Evolutionary conservation across 805 yeast species (phyloP).

Genomic region (Metahyphopichia silvanorum): DNA sequence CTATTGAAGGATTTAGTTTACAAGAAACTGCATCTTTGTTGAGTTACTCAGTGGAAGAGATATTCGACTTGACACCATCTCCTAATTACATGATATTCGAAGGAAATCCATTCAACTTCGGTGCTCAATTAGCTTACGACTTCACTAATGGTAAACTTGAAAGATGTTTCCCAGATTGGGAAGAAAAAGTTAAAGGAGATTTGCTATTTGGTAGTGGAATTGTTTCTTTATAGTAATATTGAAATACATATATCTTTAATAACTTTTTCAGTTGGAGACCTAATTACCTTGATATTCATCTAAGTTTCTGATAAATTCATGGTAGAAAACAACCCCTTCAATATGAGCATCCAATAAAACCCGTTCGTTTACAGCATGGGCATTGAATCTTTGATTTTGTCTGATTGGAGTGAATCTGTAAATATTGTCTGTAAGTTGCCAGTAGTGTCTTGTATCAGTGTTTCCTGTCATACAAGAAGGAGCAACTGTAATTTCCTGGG

Average conservation of each 20-base stretch:
- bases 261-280: too few species aligned
- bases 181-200: slow-evolving; percentile 2
- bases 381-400: slow-evolving; percentile 17
- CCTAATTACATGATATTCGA: slow-evolving; percentile 3
- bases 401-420: slow-evolving; percentile 52
- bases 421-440: slow-evolving; percentile 59
- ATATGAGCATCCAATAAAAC: slow-evolving; percentile 54
- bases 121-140: slow-evolving; percentile 3
- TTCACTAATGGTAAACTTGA: slow-evolving; percentile 3
- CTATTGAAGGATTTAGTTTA: slow-evolving; percentile 1
- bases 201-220: not conserved
- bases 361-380: slow-evolving; percentile 65
- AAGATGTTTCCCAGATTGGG: slow-evolving; percentile 2
- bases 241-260: too few species aligned
- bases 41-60: slow-evolving; percentile 1
- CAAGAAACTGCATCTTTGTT: slow-evolving; percentile 2
- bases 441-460: slow-evolving; percentile 67
- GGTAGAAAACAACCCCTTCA: slow-evolving; percentile 53
- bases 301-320: slow-evolving; percentile 47
- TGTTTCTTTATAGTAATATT: too few species aligned
- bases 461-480: slow-evolving; percentile 66
- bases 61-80: slow-evolving; percentile 2
- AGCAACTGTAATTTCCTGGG: slow-evolving; percentile 38
- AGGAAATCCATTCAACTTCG: slow-evolving; percentile 5
- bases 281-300: slow-evolving; percentile 25